Evolutionary conservation across 805 yeast species (phyloP), one percentile per base, ranked within the genome.

Genomic region (Candida sithepensis): DNA sequence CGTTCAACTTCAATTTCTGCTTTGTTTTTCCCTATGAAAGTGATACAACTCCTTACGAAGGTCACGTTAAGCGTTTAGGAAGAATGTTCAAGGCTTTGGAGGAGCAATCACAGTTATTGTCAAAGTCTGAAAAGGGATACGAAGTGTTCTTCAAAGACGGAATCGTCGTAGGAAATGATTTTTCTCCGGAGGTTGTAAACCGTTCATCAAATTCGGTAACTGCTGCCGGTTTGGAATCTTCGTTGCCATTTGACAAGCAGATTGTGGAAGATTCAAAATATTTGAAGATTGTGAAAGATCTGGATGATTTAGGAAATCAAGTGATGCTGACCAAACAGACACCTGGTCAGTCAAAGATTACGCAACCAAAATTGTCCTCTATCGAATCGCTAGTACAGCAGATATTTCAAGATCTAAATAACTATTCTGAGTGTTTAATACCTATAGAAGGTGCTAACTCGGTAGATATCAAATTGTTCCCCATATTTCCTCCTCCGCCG

Each of bases 391-490:
- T 92, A 45, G 79, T 94, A 20, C 89, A 88, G 64, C 97, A 94
- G 63, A 77, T 94, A n/a, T 91, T 76, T 60, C 97, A 91, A 65
- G 99, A 94, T 64, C 72, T 94, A 55, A 95, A 94, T 67, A 89
- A 88, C 62, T 95, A 91, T 67, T 88, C 96, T 0, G 99, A 94
- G 65, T 94, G 99, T 67, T 79, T 90, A 64, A 92, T 94, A 26
- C 97, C 97, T 0, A 81, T 94, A 30, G 97, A 92, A 60, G 83
- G 82, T 21, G 84, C 96, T 26, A 94, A 88, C 61, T 84, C 94
- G 2, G 85, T 94, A 23, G 96, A 94, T 66, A 89, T 95, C 60
- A 94, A 95, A 61, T 70, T 94, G n/a, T 88, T 94, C 58, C 98
- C 98, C 0, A 72, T 88, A n/a, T 70, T 85, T 32, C 85, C 86